Evolutionary conservation across 768 basidiomycete species (phyloP).

Genomic region (Vishniacozyma victoriae): DNA sequence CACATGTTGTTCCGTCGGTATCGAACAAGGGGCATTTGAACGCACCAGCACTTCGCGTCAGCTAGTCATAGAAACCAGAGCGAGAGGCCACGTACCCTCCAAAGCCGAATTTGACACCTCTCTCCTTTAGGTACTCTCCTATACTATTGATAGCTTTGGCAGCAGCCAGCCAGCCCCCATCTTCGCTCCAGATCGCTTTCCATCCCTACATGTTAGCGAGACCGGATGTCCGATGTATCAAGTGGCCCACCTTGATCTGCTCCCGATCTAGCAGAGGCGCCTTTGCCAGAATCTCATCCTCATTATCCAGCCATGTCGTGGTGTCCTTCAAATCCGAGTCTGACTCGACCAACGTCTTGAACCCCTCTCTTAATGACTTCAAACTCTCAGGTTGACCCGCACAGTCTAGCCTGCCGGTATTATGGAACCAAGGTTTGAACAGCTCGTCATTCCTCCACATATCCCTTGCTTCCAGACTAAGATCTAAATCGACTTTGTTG

Average conservation of each 20-base stretch:
- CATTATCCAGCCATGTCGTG: conserved; percentile 19
- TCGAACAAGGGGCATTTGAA: conserved; percentile 25
- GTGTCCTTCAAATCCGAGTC: conserved; percentile 8
- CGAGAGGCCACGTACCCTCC: conserved; percentile 8
- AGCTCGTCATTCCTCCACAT: conserved; percentile 33
- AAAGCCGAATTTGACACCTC: conserved; percentile 28
- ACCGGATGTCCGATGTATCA: no score
- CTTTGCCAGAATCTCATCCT: conserved; percentile 16
- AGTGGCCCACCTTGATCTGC: conserved; percentile 13
- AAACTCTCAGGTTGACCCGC: conserved; percentile 6
- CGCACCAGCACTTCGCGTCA: conserved; percentile 16
- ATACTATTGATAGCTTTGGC: conserved; percentile 29
- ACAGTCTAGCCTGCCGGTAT: conserved; percentile 22
- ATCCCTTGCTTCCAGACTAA: conserved; percentile 22
- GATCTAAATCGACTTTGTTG: conserved; percentile 5
- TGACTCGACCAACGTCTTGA: conserved; percentile 5
- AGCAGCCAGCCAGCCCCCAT: conserved; percentile 36
- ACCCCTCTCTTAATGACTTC: conserved; percentile 6
- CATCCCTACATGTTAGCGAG: conserved; percentile 14
- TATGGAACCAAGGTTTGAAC: conserved; percentile 29
- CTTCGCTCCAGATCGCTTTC: conserved; percentile 23
- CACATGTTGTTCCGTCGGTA: conserved; percentile 15
- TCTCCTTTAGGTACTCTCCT: conserved; percentile 18
- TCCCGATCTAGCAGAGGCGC: conserved; percentile 11
- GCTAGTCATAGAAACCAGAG: neutral